Conservation (phyloP, 768 basidiomycete genomes). For the Suillus tomentosus region DNA sequence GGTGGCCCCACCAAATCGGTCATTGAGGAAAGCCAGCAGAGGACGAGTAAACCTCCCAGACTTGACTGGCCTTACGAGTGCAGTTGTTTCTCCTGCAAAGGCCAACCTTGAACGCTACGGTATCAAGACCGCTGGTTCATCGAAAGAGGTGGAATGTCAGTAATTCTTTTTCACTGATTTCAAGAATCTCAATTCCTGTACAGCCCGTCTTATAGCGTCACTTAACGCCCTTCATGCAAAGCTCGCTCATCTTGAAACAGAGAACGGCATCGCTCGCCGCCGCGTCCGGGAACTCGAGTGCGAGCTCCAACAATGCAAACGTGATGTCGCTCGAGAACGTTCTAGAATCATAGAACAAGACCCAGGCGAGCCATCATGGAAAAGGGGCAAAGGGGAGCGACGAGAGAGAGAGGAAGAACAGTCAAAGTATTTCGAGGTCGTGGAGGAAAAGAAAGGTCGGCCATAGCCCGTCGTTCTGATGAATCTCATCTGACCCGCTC, state of each 20-base stretch:
- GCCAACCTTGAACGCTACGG: slow-evolving; percentile 50
- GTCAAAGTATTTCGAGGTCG: slow-evolving; percentile 69
- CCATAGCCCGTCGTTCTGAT: slow-evolving; percentile 1
- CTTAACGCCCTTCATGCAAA: slow-evolving; percentile 67
- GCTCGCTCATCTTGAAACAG: slow-evolving; percentile 72
- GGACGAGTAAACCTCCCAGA: slow-evolving; percentile 69
- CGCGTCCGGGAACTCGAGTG: slow-evolving; percentile 86
- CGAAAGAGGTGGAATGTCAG: slow-evolving; percentile 68
- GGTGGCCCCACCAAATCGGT: slow-evolving; percentile 11
- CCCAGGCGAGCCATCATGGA: slow-evolving; percentile 25
- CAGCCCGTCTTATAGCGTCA: slow-evolving; percentile 64
- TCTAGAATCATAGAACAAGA: slow-evolving; percentile 64
- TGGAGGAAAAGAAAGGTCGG: slow-evolving; percentile 88
- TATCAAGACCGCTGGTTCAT: slow-evolving; percentile 48
- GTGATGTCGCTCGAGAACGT: slow-evolving; percentile 73
- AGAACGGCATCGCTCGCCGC: slow-evolving; percentile 79
- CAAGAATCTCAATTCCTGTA: slow-evolving; percentile 4
- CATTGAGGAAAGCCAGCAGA: slow-evolving; percentile 28
- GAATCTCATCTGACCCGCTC: slow-evolving; percentile 17
- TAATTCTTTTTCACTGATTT: slow-evolving; percentile 4
- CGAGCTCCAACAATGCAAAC: slow-evolving; percentile 82
- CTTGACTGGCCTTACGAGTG: slow-evolving; percentile 81
- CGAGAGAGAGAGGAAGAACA: slow-evolving; percentile 38
- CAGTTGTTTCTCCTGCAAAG: slow-evolving; percentile 73
- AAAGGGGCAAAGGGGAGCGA: slow-evolving; percentile 31